Evolutionary conservation across 2,329 filamentous ascomycete genomes (phyloP), one percentile per base, ranked within the genome.

Genomic region (Beauveria australis): DNA sequence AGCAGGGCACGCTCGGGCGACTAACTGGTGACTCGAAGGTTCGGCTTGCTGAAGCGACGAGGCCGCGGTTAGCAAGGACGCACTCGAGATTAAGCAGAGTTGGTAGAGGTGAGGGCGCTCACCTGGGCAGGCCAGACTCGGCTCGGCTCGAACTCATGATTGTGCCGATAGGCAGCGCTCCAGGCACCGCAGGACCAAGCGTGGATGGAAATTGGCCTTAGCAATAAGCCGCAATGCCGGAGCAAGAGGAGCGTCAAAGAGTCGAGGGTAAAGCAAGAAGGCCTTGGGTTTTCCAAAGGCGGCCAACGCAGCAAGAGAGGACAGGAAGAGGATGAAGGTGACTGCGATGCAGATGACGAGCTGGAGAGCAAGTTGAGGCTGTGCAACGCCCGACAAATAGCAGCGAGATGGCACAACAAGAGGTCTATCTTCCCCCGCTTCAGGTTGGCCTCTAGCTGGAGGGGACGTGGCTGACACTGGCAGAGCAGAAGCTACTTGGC

Each of bases 1-100:
- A 46, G 57, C 40, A 51, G 8, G 40, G 30, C 28, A 24, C 24
- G 43, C 8, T 48, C 26, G 62, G 67, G 67, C 33, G 67, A 76
- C 84, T 74, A 84, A 97, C 93, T 96, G 70, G 92, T 97, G 68
- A 97, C 86, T 77, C 93, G 87, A 72, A 97, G 81, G 78, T 97
- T 97, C 71, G 91, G 86, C 78, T 88, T 86, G 75, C 88, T 91
- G 69, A 63, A 65, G 54, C 24, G 41, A 33, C 60, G 56, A 59
- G 55, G 28, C 44, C 58, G 62, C 49, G 56, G 70, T 77, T 66
- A 76, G 75, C 63, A 65, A 30, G n/a, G 24, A n/a, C 60, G 52
- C 46, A 49, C 22, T 58, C 37, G 44, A 47, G 43, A 62, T 63
- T 40, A 53, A 68, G 53, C 58, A 53, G 33, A 37, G 12, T 37